phyloP scores from a whole-genome alignment of 352 stramenopile species.

The Aphanomyces cochlioides region DNA sequence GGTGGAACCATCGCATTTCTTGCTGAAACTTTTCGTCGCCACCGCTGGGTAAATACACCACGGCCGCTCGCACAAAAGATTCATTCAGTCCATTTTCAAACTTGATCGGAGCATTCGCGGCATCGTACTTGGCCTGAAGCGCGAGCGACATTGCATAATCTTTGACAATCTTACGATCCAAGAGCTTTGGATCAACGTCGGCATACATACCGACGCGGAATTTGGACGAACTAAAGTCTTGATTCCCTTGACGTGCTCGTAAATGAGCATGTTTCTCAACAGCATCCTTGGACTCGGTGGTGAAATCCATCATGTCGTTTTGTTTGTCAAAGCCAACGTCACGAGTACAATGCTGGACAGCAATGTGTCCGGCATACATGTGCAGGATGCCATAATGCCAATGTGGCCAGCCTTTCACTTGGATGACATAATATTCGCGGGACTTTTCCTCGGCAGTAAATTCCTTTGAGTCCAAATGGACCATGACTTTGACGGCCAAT shows the following conservation, averaged over 20 bases:
- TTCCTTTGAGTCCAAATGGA: not conserved
- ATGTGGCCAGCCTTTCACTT: not conserved
- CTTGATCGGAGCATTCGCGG: not conserved
- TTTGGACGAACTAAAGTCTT: not conserved
- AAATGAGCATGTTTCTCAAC: not conserved
- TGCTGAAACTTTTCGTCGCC: not conserved
- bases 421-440: not conserved
- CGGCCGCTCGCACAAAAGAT: not conserved
- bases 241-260: not conserved
- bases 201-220: not conserved
- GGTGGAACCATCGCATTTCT: conserved; percentile 11
- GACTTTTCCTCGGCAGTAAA: not conserved
- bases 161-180: not conserved
- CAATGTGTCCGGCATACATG: not conserved
- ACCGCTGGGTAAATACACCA: not conserved
- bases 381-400: not conserved
- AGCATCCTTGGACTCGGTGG: not conserved
- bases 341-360: not conserved
- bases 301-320: not conserved
- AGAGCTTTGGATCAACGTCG: not conserved
- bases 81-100: conserved; percentile 1
- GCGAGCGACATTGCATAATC: not conserved
- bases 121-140: not conserved
- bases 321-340: not conserved
- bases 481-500: conserved; percentile 1